phyloP scores from a whole-genome alignment of 805 yeast genomes.

The Lachancea kluyveri region DNA sequence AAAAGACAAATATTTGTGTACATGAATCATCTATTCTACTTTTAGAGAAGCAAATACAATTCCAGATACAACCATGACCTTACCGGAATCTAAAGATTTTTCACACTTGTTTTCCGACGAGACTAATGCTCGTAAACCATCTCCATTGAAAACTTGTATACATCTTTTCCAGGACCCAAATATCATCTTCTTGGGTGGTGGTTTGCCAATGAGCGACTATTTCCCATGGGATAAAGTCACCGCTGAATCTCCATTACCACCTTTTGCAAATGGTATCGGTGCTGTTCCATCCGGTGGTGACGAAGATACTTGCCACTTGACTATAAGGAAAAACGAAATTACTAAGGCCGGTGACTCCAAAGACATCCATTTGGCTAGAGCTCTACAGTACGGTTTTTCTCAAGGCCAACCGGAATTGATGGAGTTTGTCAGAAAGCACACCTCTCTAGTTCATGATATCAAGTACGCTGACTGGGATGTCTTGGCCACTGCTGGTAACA shows the following conservation, averaged over 20 bases:
- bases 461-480: constrained; percentile 66
- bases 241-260: constrained; percentile 71
- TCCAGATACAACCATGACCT: constrained; percentile 25
- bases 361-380: constrained; percentile 70
- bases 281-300: constrained; percentile 41
- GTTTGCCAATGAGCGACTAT: constrained; percentile 83
- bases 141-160: constrained; percentile 81
- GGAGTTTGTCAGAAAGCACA: constrained; percentile 70
- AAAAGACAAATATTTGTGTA: no score
- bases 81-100: constrained; percentile 60
- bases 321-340: constrained; percentile 30
- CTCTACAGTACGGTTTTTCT: constrained; percentile 90
- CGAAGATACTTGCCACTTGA: constrained; percentile 21
- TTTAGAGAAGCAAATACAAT: no score
- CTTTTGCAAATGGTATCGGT: constrained; percentile 73
- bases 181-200: constrained; percentile 89
- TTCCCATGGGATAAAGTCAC: constrained; percentile 83
- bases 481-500: constrained; percentile 72
- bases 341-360: constrained; percentile 39
- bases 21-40: no score
- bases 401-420: constrained; percentile 72
- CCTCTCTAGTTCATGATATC: constrained; percentile 40
- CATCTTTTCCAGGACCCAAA: constrained; percentile 67
- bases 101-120: constrained; percentile 71
- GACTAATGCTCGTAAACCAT: constrained; percentile 66